Percentiles rank a stretch among this genome's conserved stretches.
Conservation (phyloP, 1,284 basidiomycete species). For the Athelia sp. region DNA sequence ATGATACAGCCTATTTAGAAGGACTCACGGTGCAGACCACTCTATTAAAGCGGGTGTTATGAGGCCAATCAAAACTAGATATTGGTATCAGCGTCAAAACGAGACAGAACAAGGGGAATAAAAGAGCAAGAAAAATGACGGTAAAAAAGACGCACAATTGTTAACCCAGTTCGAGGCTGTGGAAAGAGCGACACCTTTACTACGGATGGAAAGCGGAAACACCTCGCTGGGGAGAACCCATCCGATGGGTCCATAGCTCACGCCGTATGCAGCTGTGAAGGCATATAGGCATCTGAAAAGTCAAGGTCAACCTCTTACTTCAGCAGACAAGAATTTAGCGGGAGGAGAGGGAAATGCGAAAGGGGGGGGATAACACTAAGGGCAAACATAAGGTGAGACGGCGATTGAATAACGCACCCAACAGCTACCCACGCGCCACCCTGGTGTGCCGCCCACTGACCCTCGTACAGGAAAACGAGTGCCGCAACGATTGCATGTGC, state of each 20-base stretch:
- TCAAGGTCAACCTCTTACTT: conserved; percentile 1
- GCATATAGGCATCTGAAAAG: conserved; percentile 56
- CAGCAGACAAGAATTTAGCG: no score
- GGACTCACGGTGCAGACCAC: conserved; percentile 50
- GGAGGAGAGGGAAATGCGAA: no score
- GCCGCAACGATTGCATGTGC: conserved; percentile 72
- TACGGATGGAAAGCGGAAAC: conserved; percentile 82
- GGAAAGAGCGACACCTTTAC: conserved; percentile 80
- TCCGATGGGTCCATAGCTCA: conserved; percentile 80
- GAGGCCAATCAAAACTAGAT: conserved; percentile 71
- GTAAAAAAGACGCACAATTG: conserved; percentile 62
- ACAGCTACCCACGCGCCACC: conserved; percentile 65
- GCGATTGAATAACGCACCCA: conserved; percentile 32
- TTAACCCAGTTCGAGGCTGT: conserved; percentile 83
- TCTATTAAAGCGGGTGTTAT: conserved; percentile 72
- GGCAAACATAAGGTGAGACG: no score
- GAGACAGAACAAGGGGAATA: no score
- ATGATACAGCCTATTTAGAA: neutral
- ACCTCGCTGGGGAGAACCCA: conserved; percentile 84
- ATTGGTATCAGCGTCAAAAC: conserved; percentile 13
- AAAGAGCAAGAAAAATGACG: no score
- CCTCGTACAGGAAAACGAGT: conserved; percentile 47
- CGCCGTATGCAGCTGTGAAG: conserved; percentile 81
- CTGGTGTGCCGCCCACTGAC: conserved; percentile 51
- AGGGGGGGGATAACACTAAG: no score